Conservation (phyloP, 768 basidiomycete genomes). For the Kwoniella bestiolae region DNA sequence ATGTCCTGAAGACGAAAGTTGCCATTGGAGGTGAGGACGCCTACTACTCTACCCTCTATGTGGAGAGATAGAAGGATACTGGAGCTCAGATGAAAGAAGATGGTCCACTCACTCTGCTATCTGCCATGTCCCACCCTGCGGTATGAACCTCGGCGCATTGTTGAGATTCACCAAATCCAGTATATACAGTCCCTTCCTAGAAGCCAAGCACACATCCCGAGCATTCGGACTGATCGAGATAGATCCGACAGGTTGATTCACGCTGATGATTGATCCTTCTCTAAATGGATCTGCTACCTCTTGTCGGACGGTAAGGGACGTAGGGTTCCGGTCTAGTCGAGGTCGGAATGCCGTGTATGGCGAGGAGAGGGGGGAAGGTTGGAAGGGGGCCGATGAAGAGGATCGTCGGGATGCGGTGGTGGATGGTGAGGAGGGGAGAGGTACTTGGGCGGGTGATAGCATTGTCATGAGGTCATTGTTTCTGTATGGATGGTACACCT, state of each 20-base stretch:
- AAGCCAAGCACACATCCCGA: conserved; percentile 84
- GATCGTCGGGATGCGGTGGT: conserved; percentile 21
- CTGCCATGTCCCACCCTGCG: conserved; percentile 95
- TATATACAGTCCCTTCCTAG: conserved; percentile 86
- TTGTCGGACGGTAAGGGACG: conserved; percentile 27
- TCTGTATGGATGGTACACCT: too few relatives aligned
- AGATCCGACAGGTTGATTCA: conserved; percentile 58
- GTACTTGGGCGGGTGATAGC: conserved; percentile 22
- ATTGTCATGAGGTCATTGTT: conserved; percentile 6
- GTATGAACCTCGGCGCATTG: conserved; percentile 87
- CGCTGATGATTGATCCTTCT: conserved; percentile 49
- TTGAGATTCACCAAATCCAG: conserved; percentile 88
- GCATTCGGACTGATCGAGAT: conserved; percentile 75
- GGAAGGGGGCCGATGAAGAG: conserved; percentile 23
- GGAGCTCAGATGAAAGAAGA: too few relatives aligned
- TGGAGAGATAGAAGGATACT: too few relatives aligned
- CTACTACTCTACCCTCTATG: too few relatives aligned
- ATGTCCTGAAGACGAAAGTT: too few relatives aligned
- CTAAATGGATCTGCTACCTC: conserved; percentile 30
- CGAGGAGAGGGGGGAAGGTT: conserved; percentile 32
- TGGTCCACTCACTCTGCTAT: conserved; percentile 61
- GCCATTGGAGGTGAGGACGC: too few relatives aligned
- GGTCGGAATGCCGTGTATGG: conserved; percentile 34
- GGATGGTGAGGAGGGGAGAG: conserved; percentile 28
- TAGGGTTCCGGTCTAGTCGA: conserved; percentile 31